Percentiles rank a stretch among this genome's conserved stretches.
phyloP scores from a whole-genome alignment of 2,329 filamentous ascomycete genomes.

The Botryotinia convoluta region DNA sequence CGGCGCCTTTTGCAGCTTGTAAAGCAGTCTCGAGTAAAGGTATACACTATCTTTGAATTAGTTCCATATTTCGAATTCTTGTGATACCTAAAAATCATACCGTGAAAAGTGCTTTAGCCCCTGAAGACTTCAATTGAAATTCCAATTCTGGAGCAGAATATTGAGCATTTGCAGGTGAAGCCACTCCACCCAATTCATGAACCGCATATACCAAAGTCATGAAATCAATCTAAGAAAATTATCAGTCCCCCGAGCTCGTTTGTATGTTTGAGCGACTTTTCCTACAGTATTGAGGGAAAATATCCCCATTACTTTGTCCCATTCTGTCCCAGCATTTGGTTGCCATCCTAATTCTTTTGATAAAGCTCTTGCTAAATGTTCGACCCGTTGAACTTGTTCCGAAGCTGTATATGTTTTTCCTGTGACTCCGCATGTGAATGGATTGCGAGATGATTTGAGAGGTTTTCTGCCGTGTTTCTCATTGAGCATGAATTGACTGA shows the following conservation, averaged over 20 bases:
- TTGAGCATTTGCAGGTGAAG: conserved; percentile 80
- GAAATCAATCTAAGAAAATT: conserved; percentile 62
- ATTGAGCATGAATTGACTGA: conserved; percentile 74
- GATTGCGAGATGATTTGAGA: conserved; percentile 60
- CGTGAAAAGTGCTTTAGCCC: conserved; percentile 72
- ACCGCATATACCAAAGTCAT: conserved; percentile 70
- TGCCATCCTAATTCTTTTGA: conserved; percentile 69
- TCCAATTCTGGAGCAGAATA: conserved; percentile 81
- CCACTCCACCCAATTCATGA: conserved; percentile 70
- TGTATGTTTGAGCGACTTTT: not conserved
- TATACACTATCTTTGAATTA: conserved; percentile 48
- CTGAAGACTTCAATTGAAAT: conserved; percentile 76
- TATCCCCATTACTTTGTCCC: conserved; percentile 75
- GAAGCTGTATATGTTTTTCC: conserved; percentile 63
- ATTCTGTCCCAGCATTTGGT: conserved; percentile 69
- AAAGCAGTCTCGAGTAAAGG: conserved; percentile 62
- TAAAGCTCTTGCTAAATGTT: conserved; percentile 65
- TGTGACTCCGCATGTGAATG: conserved; percentile 74
- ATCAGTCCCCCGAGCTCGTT: not conserved
- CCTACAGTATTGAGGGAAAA: conserved; percentile 78
- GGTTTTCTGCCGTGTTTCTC: conserved; percentile 67
- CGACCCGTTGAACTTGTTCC: conserved; percentile 64
- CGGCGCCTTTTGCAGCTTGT: conserved; percentile 65
- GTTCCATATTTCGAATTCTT: not conserved
- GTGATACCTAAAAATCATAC: conserved; percentile 62